Conservation (phyloP, 2,329 filamentous ascomycete genomes). For the Pestalotiopsis fici region DNA sequence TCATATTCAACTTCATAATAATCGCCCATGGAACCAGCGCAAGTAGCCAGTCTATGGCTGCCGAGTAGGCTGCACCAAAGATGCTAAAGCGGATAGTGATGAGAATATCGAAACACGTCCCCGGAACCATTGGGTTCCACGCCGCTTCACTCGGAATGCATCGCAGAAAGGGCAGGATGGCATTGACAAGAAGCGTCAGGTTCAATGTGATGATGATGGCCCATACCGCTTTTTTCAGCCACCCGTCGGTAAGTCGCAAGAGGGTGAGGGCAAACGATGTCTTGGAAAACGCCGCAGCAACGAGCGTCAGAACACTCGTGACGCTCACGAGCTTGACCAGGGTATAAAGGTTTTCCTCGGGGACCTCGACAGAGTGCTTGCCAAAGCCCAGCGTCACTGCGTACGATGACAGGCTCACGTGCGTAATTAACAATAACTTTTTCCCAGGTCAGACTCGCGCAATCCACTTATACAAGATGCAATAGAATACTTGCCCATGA, state of each 20-base stretch:
- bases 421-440: not conserved
- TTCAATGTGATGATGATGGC: conserved; percentile 32
- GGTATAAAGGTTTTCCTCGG: not conserved
- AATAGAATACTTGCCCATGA: conserved; percentile 8
- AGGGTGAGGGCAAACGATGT: conserved; percentile 39
- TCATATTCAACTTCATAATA: conserved; percentile 35
- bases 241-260: conserved; percentile 27
- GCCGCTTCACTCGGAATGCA: conserved; percentile 14
- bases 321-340: conserved; percentile 2
- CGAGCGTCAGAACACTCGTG: conserved; percentile 15
- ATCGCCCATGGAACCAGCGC: conserved; percentile 38
- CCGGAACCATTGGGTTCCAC: conserved; percentile 13
- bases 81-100: conserved; percentile 20
- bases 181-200: conserved; percentile 19
- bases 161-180: conserved; percentile 22
- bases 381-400: conserved; percentile 8
- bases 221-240: conserved; percentile 28
- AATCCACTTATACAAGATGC: not conserved
- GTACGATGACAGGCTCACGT: conserved; percentile 4
- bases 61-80: conserved; percentile 24
- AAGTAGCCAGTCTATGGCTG: conserved; percentile 35
- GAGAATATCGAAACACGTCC: conserved; percentile 17
- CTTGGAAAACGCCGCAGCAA: conserved; percentile 37
- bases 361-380: conserved; percentile 3
- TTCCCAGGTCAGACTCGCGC: not conserved